Evolutionary conservation across 352 stramenopile species (phyloP).

Genomic region (Phytophthora pinifolia): DNA sequence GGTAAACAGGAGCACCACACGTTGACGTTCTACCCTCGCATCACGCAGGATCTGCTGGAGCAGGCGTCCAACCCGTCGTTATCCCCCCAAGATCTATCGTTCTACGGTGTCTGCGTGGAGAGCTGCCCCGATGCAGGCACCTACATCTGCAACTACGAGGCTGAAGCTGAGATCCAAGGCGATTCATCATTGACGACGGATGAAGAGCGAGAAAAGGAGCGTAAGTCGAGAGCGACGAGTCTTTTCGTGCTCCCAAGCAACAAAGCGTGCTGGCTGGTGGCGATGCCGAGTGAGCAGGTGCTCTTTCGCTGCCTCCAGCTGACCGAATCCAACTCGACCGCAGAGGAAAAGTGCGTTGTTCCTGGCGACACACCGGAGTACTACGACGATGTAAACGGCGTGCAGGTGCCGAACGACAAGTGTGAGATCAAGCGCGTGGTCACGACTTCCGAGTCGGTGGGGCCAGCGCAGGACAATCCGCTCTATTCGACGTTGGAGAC

Average conservation of each 20-base stretch:
- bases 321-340: conserved; percentile 57
- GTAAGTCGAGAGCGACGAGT: conserved; percentile 42
- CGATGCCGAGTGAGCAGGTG: conserved; percentile 58
- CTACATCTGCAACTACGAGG: conserved; percentile 82
- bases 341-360: conserved; percentile 67
- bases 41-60: conserved; percentile 75
- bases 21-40: conserved; percentile 76
- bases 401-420: conserved; percentile 55
- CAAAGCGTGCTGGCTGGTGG: conserved; percentile 65
- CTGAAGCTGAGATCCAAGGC: conserved; percentile 47
- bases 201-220: conserved; percentile 38
- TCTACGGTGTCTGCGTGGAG: conserved; percentile 73
- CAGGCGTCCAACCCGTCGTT: conserved; percentile 48
- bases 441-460: conserved; percentile 51
- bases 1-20: conserved; percentile 24
- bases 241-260: conserved; percentile 30
- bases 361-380: conserved; percentile 67
- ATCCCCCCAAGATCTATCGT: conserved; percentile 44
- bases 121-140: conserved; percentile 43
- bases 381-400: conserved; percentile 54
- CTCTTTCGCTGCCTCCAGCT: conserved; percentile 85
- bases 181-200: conserved; percentile 46
- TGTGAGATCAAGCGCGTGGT: conserved; percentile 76
- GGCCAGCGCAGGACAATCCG: conserved; percentile 66
- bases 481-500: conserved; percentile 75